Base-by-base conservation (phyloP, 805 yeast genomes). In the Hanseniaspora thailandica region DNA sequence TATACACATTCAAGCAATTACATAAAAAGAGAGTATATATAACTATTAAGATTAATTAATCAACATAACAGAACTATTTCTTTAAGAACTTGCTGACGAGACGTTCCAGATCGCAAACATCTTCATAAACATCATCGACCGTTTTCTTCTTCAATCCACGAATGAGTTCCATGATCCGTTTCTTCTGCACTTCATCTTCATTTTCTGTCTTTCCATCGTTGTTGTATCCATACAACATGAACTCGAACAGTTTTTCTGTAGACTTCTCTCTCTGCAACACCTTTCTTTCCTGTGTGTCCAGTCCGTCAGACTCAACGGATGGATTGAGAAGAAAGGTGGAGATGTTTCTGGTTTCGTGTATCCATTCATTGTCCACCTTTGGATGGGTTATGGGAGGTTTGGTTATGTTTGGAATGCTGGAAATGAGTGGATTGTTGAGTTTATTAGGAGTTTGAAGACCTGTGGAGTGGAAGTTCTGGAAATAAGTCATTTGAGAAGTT, bases 61-160 rank as follows among this genome's bases (percentile, higher is more conserved):
- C n/a, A n/a, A n/a, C n/a, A n/a, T n/a, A n/a, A n/a, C n/a, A n/a
- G n/a, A 8, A 36, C 13, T 19, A 36, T 13, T 36, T 36, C 15
- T 22, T 19, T 13, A 90, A 89, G 20, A 73, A 43, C 15, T 30
- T 25, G 2, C 15, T 20, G 17, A 43, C 36, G n/a, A 26, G 17
- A 1, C n/a, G 17, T 19, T 43, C 46, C 25, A 43, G 17, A 20
- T 25, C 31, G 2, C 28, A n/a, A 2, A 43, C 25, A 20, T 43
- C 46, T 10, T 43, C 46, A 26, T 43, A 43, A 8, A 43, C 15
- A 20, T 28, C 36, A 19, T 17, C 46, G 2, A 28, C 31, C 5
- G 46, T 43, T 20, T 43, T 43, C 28, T 43, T 43, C 12, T 43
- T 43, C 25, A 43, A 25, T 3, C n/a, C 23, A n/a, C 30, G 10